Base-by-base conservation (phyloP, 2,329 filamentous ascomycete genomes). In the Aquanectria penicillioides region DNA sequence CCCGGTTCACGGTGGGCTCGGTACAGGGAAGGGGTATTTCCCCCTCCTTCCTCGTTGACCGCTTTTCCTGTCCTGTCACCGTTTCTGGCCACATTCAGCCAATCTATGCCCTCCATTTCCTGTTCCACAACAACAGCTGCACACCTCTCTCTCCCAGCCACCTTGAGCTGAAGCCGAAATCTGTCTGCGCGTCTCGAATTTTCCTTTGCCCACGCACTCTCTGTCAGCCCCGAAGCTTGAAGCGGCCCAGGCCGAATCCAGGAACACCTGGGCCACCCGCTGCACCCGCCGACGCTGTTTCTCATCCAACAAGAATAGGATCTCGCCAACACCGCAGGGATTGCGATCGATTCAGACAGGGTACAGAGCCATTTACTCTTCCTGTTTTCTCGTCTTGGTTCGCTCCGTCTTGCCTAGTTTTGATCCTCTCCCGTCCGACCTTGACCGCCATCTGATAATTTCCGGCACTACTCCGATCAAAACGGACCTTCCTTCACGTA, bases 241-340 rank as follows among this genome's bases (percentile, higher is more conserved):
- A 66, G 57, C 67, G 66, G 67, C 62, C 62, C 62, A 49, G 60
- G 52, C 63, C 41, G 50, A 58, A 69, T 67, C 57, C 63, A 70
- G 64, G 67, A 69, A 52, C 56, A 69, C 68, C 65, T 51, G 61
- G 66, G 54, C 43, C 57, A 50, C 37, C 37, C n/a, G 43, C 23
- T 50, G 57, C 50, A 36, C 44, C 43, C 44, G 49, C 23, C 50
- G 41, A 46, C 37, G 13, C 12, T 44, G 20, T 34, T 48, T 41
- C 20, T 40, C 22, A 43, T 31, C 31, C 13, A 31, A 50, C 37
- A 33, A 20, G 31, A 20, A 38, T 40, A 20, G 17, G 48, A 58
- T 46, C 38, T 12, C 40, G 48, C 55, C 34, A 37, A 36, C 31
- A 13, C 37, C 15, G 38, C 57, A 59, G 44, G 44, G 57, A 40